These are phyloP conservation scores for Waltergamsia citrina DNA, from an alignment of 2,329 filamentous ascomycete genomes.

Conservation along the genomic window DNA sequence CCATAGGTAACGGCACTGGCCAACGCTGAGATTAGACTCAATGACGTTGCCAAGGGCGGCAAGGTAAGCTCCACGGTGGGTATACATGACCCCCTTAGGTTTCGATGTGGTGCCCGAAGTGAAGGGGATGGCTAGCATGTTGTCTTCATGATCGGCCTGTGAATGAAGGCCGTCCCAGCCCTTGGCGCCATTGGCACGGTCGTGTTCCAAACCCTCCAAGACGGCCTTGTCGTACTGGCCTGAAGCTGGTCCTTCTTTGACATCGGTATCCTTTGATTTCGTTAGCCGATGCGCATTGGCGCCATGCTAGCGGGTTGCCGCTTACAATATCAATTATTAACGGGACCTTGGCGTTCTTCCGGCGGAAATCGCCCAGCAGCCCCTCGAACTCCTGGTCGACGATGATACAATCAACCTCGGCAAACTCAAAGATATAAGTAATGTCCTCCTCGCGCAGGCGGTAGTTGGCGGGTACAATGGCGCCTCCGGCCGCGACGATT, in stretches of 20 bases:
- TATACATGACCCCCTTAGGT: constrained; percentile 90
- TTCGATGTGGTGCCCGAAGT: constrained; percentile 87
- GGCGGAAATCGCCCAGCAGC: constrained; percentile 58
- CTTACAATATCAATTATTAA: constrained; percentile 63
- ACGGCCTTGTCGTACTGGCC: constrained; percentile 85
- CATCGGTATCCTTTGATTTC: constrained; percentile 48
- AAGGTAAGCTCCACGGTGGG: constrained; percentile 79
- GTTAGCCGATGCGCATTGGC: too few species aligned
- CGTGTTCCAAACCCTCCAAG: constrained; percentile 67
- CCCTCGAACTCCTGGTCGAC: constrained; percentile 72
- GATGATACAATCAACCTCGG: constrained; percentile 79
- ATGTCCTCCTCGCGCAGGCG: constrained; percentile 75
- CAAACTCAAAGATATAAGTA: constrained; percentile 80
- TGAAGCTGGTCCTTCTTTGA: constrained; percentile 65
- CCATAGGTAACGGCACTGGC: constrained; percentile 78
- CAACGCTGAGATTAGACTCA: constrained; percentile 74
- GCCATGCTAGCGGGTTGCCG: too few species aligned
- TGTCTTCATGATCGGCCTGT: constrained; percentile 66
- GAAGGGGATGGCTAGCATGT: constrained; percentile 79
- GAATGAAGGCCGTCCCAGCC: constrained; percentile 73
- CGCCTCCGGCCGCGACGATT: constrained; percentile 69
- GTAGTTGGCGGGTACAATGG: constrained; percentile 60
- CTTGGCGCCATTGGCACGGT: constrained; percentile 51
- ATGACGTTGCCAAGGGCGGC: constrained; percentile 78
- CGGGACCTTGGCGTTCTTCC: constrained; percentile 51